These are phyloP conservation scores for Trypanosomatidae sp. DNA, from an alignment of 208 protist genomes.

Conservation along the genomic window DNA sequence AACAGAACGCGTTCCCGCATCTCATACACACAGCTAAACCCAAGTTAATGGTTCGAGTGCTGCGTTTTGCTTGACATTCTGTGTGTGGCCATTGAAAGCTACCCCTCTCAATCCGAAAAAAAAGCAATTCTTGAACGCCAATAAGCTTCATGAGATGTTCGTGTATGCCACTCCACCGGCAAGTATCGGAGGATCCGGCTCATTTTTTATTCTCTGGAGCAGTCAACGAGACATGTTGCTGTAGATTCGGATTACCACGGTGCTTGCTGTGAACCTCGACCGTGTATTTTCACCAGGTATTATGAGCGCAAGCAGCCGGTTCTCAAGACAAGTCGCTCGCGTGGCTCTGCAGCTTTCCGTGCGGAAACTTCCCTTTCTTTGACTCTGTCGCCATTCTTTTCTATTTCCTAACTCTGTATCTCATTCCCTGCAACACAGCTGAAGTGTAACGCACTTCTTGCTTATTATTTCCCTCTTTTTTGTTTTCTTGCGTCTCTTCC, in stretches of 20 bases:
- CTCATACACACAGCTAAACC: slow-evolving; percentile 11
- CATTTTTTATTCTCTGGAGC: neutral
- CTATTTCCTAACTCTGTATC: neutral
- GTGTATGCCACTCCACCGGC: neutral
- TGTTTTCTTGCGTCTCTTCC: neutral
- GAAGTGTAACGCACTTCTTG: slow-evolving; percentile 2
- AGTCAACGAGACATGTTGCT: neutral
- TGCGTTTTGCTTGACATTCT: slow-evolving; percentile 1
- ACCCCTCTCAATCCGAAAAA: neutral
- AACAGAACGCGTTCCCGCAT: neutral
- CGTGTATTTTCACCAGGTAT: neutral
- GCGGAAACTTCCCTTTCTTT: neutral
- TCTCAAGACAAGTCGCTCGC: neutral
- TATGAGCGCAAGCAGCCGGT: neutral
- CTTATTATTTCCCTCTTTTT: neutral
- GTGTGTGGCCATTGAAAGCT: slow-evolving; percentile 7
- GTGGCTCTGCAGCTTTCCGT: neutral
- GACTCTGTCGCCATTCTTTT: neutral
- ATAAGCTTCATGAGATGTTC: neutral
- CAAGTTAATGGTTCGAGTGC: slow-evolving; percentile 6
- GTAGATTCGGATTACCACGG: neutral
- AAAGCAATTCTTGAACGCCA: neutral
- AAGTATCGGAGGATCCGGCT: neutral
- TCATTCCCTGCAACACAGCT: neutral
- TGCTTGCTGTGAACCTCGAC: neutral